Evolutionary conservation across 106 monocot species (phyloP).

Genomic region (Agapanthus africanus): DNA sequence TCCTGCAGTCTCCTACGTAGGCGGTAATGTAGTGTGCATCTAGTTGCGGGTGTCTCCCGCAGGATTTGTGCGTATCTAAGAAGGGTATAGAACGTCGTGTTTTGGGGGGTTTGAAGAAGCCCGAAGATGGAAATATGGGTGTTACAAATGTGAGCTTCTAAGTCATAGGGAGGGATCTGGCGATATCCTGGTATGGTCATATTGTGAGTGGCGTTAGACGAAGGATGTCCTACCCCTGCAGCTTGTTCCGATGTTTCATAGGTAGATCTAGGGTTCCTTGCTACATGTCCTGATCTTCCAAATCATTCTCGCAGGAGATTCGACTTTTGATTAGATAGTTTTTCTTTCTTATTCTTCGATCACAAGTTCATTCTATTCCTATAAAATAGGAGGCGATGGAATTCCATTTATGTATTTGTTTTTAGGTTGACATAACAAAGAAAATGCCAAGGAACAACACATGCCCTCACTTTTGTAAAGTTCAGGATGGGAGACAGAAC

Average conservation of each 20-base stretch:
- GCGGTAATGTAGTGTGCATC: background rate
- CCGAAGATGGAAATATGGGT: background rate
- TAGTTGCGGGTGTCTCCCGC: constrained; percentile 3
- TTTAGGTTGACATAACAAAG: background rate
- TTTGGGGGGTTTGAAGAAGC: background rate
- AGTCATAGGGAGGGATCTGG: constrained; percentile 8
- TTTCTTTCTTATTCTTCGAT: too few relatives aligned
- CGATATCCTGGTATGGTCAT: background rate
- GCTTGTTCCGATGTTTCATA: background rate
- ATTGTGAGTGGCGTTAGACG: background rate
- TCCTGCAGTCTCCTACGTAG: constrained; percentile 6
- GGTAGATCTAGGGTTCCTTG: background rate
- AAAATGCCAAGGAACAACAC: background rate
- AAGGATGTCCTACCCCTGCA: background rate
- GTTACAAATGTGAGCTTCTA: constrained; percentile 1
- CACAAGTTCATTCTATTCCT: too few relatives aligned
- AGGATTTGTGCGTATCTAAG: background rate
- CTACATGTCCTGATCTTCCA: background rate
- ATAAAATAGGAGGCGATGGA: too few relatives aligned
- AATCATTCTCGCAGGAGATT: background rate
- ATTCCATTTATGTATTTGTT: too few relatives aligned
- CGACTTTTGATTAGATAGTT: too few relatives aligned
- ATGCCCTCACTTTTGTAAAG: constrained; percentile 4
- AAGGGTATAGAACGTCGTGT: constrained; percentile 2
- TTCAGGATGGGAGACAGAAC: constrained; percentile 2